Evolutionary conservation across 176 grass and related monocot species (phyloP), one percentile per base, ranked within the genome.

Genomic region (Paspalum notatum): DNA sequence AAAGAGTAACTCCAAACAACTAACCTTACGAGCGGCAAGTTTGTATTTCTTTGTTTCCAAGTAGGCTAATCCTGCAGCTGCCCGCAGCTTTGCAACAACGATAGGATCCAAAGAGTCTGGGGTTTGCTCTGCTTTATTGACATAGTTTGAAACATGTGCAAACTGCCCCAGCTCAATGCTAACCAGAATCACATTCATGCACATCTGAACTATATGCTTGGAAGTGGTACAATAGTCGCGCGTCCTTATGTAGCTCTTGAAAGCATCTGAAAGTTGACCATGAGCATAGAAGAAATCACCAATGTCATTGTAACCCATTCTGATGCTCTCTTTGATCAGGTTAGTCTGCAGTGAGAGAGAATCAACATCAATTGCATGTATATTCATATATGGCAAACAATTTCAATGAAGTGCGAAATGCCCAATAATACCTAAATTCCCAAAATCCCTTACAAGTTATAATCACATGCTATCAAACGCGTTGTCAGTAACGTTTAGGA

Each of bases 201-300:
- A 99, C 97, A 99, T 99, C 79, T 99, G 97, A 79, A 90, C 90
- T 86, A 99, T 91, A 81, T 99, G 97, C 63, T 99, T 99, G 32
- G 97, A 96, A 54, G 91, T 99, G 45, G 97, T 99, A 78, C 97
- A 99, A 79, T 99, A 99, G 64, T 99, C 97, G 46, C 97, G 90
- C 25, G 97, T 99, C 55, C 97, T 75, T 71, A 99, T 86, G 83
- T 96, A 99, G 80, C 81, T 95, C 70, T 99, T 99, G 80, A 99
- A 99, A 37, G 97, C 90, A 44, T 99, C 97, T 5, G 91, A 84
- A 65, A 99, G 93, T 47, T 88, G 82, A 12, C 97, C 97, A 66
- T 91, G 97, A 71, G 82, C 79, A 59, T 95, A 99, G 76, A 85
- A 96, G 87, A 99, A 99, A 70, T 99, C 93, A 44, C 93, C 97